Evolutionary conservation across 1,284 basidiomycete species (phyloP).

Genomic region (Puccinia polysora): DNA sequence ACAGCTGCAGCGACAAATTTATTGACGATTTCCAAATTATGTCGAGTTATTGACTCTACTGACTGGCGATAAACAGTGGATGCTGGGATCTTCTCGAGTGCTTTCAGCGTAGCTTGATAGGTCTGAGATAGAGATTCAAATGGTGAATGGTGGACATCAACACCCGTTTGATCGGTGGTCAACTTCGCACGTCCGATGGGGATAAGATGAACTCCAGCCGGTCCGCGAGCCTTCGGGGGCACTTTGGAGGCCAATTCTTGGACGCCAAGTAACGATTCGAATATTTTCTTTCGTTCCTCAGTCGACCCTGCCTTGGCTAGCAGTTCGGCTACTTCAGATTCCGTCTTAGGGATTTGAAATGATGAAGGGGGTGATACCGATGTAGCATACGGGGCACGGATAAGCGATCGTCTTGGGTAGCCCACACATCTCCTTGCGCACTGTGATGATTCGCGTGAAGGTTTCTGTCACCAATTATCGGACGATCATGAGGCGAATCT

Average conservation of each 20-base stretch:
- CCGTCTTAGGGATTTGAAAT: slow-evolving; percentile 21
- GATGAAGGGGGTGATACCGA: neutral
- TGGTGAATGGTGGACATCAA: slow-evolving; percentile 37
- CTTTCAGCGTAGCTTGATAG: slow-evolving; percentile 72
- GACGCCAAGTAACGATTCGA: slow-evolving; percentile 6
- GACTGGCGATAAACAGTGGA: slow-evolving; percentile 86
- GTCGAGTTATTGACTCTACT: slow-evolving; percentile 76
- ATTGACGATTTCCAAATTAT: slow-evolving; percentile 71
- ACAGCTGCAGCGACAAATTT: slow-evolving; percentile 55
- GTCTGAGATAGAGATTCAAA: slow-evolving; percentile 60
- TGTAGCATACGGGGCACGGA: neutral
- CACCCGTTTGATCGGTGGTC: slow-evolving; percentile 9
- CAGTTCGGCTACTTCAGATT: slow-evolving; percentile 18
- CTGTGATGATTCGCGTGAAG: too few relatives aligned
- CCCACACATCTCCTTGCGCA: too few relatives aligned
- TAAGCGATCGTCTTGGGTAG: neutral
- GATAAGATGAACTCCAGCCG: slow-evolving; percentile 11
- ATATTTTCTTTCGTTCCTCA: slow-evolving; percentile 22
- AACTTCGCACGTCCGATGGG: slow-evolving; percentile 28
- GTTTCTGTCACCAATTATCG: too few relatives aligned
- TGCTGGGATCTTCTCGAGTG: slow-evolving; percentile 67
- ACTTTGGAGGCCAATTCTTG: neutral
- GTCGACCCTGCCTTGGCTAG: slow-evolving; percentile 9
- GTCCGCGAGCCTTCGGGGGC: slow-evolving; percentile 1
- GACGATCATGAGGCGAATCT: too few relatives aligned